These are phyloP conservation scores for Candida golubevii DNA, from an alignment of 805 yeast genomes.

Conservation along the genomic window DNA sequence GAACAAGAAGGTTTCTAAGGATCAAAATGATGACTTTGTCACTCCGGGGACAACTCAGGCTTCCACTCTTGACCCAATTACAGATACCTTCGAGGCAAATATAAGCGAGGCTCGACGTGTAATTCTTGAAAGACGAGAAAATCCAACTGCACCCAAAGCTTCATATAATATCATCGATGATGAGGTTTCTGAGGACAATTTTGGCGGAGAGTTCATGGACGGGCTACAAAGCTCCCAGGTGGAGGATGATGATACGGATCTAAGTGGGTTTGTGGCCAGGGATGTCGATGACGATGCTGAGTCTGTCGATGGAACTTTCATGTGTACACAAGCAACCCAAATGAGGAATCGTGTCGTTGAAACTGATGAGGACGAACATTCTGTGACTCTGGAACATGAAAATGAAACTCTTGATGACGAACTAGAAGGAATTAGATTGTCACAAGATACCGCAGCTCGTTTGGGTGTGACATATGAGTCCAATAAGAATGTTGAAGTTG, in stretches of 20 bases:
- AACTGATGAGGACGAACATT: conserved; percentile 12
- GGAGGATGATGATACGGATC: conserved; percentile 15
- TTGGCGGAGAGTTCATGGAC: conserved; percentile 17
- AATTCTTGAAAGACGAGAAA: conserved; percentile 7
- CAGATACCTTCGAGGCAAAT: conserved; percentile 8
- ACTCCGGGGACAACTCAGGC: background rate
- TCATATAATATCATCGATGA: conserved; percentile 1
- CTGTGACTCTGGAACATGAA: conserved; percentile 4
- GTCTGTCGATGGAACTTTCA: conserved; percentile 14
- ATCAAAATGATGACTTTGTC: background rate
- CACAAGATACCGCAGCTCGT: conserved; percentile 32
- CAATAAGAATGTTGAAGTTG: conserved; percentile 8
- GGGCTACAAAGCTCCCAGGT: conserved; percentile 16
- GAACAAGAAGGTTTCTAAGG: background rate
- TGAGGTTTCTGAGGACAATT: conserved; percentile 16
- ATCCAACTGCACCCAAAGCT: background rate
- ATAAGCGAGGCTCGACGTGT: conserved; percentile 20
- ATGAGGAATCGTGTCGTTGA: background rate
- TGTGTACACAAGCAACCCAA: conserved; percentile 15
- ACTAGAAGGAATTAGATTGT: conserved; percentile 24
- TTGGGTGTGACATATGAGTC: conserved; percentile 24
- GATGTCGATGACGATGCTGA: conserved; percentile 13
- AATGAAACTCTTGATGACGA: conserved; percentile 13
- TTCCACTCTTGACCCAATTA: background rate
- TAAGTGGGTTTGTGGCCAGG: conserved; percentile 17